phyloP scores from a whole-genome alignment of 192 early-diverging fungal genomes.

The Jimgerdemannia lactiflua region DNA sequence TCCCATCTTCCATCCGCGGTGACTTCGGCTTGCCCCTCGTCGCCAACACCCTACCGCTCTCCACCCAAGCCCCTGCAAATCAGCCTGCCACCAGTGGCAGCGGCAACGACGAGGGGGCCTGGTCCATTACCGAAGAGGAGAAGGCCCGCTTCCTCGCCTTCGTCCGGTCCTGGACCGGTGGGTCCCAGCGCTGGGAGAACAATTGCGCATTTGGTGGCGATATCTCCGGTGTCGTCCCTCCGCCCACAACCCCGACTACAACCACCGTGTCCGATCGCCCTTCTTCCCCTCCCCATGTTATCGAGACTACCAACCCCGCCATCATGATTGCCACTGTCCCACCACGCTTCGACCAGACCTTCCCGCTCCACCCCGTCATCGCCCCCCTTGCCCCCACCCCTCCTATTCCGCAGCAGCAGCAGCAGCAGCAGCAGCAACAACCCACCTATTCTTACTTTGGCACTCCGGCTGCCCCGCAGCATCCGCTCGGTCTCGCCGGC shows the following conservation, averaged over 20 bases:
- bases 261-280: background rate
- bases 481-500: too few relatives aligned
- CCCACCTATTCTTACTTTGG: too few relatives aligned
- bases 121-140: constrained; percentile 25
- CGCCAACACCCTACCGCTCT: background rate
- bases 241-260: constrained; percentile 5
- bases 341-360: too few relatives aligned
- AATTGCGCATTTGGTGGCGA: background rate
- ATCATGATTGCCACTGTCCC: too few relatives aligned
- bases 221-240: background rate
- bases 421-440: too few relatives aligned
- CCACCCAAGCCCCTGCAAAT: background rate
- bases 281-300: background rate
- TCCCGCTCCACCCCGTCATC: too few relatives aligned
- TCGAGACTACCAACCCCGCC: too few relatives aligned
- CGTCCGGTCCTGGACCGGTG: constrained; percentile 35
- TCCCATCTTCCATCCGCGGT: too few relatives aligned
- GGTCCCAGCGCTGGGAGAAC: constrained; percentile 20
- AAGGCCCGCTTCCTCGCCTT: constrained; percentile 30
- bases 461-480: too few relatives aligned
- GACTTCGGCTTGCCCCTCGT: background rate
- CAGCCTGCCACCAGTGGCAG: constrained; percentile 2
- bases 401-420: too few relatives aligned
- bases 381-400: too few relatives aligned
- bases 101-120: constrained; percentile 1